Evolutionary conservation across 306 rosid species (phyloP), one percentile per base, ranked within the genome.

Genomic region (Inga oerstediana): DNA sequence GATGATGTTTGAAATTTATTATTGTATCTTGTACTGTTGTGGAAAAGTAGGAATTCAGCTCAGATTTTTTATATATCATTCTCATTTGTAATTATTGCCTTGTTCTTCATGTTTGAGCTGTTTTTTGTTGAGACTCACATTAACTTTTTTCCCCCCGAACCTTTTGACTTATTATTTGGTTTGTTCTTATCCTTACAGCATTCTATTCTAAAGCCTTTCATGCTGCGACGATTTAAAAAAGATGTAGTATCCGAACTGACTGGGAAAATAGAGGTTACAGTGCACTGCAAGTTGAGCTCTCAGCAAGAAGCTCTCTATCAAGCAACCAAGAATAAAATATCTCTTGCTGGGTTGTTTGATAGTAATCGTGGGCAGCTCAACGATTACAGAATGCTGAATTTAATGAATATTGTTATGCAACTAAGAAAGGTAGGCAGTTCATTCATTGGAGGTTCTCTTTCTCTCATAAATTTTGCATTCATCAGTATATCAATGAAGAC

Each of bases 311-410:
- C 97, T 81, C 94, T 96, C 78, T 96, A 96, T 91, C 95, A 89
- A 86, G 99, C 99, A 80, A 92, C 94, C 82, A 96, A 96, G 93
- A 94, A 96, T 90, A 96, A 96, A 90, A 96, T 96, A 88, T 96
- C 98, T 67, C 99, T 96, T 80, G 84, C 99, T 0, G 98, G 91
- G 87, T 80, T 96, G 91, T 94, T 96, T 89, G 99, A 96, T 78
- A 83, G 91, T 89, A 93, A 87, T 78, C 97, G 92, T 62, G 95
- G 97, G 74, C 98, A 94, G 86, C 91, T 96, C 73, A 96, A 92
- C 71, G 98, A 92, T 81, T 92, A 92, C 89, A 96, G 88, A 87
- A 85, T 94, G 81, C 84, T 91, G 83, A 96, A 94, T 86, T 88
- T 96, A 71, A 96, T 96, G 99, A 94, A 96, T 74, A 94, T 96